Conservation (phyloP, 768 basidiomycete species). For the Albatrellus ellisii region DNA sequence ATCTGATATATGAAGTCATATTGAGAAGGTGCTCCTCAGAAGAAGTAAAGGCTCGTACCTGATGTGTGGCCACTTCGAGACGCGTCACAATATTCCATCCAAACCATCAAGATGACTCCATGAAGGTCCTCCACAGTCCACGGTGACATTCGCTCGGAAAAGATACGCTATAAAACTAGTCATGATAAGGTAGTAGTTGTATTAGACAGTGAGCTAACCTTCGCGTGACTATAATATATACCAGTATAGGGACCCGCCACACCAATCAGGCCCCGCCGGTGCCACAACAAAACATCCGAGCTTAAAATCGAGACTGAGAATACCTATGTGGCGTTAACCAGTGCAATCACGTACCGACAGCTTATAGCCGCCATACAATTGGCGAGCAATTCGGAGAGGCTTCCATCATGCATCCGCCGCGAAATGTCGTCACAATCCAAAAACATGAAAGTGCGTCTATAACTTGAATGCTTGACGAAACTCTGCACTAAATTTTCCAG, state of each 20-base stretch:
- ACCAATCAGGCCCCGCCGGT: constrained; percentile 44
- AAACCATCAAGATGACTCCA: constrained; percentile 57
- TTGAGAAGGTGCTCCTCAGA: not conserved
- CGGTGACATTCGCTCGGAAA: constrained; percentile 37
- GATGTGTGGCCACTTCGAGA: constrained; percentile 42
- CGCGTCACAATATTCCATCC: constrained; percentile 71
- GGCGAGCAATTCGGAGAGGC: constrained; percentile 22
- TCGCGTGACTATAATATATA: constrained; percentile 57
- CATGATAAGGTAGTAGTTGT: too few species aligned
- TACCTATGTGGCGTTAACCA: constrained; percentile 12
- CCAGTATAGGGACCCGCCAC: constrained; percentile 57
- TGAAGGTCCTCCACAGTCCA: constrained; percentile 61
- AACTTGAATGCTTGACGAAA: constrained; percentile 61
- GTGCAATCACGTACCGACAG: constrained; percentile 13
- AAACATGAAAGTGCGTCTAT: constrained; percentile 55
- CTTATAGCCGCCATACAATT: constrained; percentile 26
- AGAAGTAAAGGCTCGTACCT: constrained; percentile 24
- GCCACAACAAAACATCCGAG: constrained; percentile 19
- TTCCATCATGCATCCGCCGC: constrained; percentile 41
- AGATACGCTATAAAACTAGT: constrained; percentile 30
- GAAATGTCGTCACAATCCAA: constrained; percentile 55
- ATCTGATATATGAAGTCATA: constrained; percentile 19
- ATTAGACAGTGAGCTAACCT: constrained; percentile 36
- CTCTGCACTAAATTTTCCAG: constrained; percentile 62
- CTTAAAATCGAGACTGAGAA: constrained; percentile 16